Evolutionary conservation across 2,329 filamentous ascomycete genomes (phyloP), one percentile per base, ranked within the genome.

Genomic region (Bimuria novae-zelandiae): DNA sequence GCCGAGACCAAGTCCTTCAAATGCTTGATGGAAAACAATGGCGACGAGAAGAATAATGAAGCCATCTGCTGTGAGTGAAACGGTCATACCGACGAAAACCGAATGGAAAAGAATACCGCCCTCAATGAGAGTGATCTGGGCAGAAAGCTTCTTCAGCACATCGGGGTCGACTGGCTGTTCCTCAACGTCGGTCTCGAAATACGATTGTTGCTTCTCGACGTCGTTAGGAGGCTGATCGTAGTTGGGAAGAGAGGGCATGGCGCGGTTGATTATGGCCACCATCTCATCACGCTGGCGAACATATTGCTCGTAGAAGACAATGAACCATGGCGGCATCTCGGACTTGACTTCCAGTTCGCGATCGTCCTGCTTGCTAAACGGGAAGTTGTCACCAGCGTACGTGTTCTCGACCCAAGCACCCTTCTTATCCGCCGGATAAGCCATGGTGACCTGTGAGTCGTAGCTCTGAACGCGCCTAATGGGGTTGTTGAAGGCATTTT

Each of bases 101-200:
- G 80, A 84, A 72, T 87, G 84, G 72, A 87, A 85, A 49, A 87
- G 80, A 55, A 86, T 80, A 55, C 84, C 84, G 61, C 79, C 85
- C 66, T 86, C 84, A 21, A 84, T 77, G 36, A 78, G 70, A 2
- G 72, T 75, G 55, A 75, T 75, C 32, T 75, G 70, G 51, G 74
- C 54, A 12, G 70, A 73, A 57, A 70, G 68, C 61, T 74, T 74
- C 65, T 69, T 70, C 5, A 74, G 59, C 4, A 75, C 60, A 11
- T 74, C 62, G 14, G 74, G 72, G 25, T 76, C 74, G 1, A 76
- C 71, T 3, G 58, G 56, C n/a, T 55, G 52, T 1, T 70, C 57
- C 33, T 72, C 69, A 16, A 73, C 64, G 41, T 77, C 70, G 19
- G 71, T 55, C 39, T 73, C 70, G 41, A 73, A 72, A 63, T 70